Conservation (phyloP, 2,329 filamentous ascomycete species). For the Botrytis deweyae region DNA sequence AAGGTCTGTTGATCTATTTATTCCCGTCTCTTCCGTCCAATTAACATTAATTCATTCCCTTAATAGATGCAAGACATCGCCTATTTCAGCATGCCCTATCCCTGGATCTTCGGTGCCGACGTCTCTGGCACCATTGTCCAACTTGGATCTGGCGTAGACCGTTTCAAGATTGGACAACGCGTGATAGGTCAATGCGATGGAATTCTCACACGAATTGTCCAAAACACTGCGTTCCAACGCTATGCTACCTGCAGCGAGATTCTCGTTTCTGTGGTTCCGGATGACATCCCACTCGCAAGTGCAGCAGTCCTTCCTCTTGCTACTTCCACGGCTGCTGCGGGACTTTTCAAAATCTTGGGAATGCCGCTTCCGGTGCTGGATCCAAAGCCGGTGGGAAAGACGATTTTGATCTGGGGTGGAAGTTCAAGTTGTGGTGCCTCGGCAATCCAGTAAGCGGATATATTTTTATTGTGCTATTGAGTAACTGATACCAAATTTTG, state of each 20-base stretch:
- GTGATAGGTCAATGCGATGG: slow-evolving; percentile 34
- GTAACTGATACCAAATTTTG: neutral
- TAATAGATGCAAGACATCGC: slow-evolving; percentile 28
- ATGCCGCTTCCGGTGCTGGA: slow-evolving; percentile 25
- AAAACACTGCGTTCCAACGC: slow-evolving; percentile 38
- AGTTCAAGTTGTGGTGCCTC: slow-evolving; percentile 28
- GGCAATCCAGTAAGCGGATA: slow-evolving; percentile 26
- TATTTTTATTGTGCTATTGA: neutral
- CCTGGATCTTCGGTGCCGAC: slow-evolving; percentile 34
- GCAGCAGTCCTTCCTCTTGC: slow-evolving; percentile 42
- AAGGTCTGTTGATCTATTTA: slow-evolving; percentile 33
- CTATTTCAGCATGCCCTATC: slow-evolving; percentile 24
- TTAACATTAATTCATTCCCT: neutral
- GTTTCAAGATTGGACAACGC: slow-evolving; percentile 42
- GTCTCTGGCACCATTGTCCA: slow-evolving; percentile 37
- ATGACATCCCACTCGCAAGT: slow-evolving; percentile 38
- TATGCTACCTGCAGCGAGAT: slow-evolving; percentile 36
- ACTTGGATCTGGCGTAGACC: slow-evolving; percentile 46
- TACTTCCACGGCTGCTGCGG: slow-evolving; percentile 39
- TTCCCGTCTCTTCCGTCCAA: slow-evolving; percentile 36
- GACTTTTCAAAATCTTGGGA: slow-evolving; percentile 34
- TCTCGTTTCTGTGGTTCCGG: slow-evolving; percentile 32
- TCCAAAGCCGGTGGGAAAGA: slow-evolving; percentile 27
- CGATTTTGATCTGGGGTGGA: slow-evolving; percentile 33
- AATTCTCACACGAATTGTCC: slow-evolving; percentile 28